phyloP scores from a whole-genome alignment of 495 filamentous ascomycete species.

The Daldinia decipiens region DNA sequence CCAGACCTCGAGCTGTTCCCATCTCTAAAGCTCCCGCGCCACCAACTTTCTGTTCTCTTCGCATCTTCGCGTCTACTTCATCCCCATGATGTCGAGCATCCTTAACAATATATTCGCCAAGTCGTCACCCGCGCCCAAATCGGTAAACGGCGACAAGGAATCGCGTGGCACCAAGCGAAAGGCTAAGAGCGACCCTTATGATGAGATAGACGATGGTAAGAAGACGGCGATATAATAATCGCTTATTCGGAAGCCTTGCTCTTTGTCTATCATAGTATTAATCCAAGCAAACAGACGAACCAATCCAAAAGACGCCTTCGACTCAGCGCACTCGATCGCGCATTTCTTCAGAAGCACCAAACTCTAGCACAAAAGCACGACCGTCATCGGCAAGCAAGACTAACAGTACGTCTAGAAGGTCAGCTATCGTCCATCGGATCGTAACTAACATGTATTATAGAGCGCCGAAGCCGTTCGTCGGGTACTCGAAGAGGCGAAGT shows the following conservation, averaged over 20 bases:
- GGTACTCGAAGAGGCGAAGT: constrained; percentile 23
- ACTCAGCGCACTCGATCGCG: constrained; percentile 41
- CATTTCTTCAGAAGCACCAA: constrained; percentile 43
- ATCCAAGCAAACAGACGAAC: constrained; percentile 24
- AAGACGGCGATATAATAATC: neutral
- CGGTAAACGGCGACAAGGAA: constrained; percentile 34
- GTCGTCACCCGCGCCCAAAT: constrained; percentile 32
- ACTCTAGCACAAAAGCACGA: constrained; percentile 30
- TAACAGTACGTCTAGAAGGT: constrained; percentile 31
- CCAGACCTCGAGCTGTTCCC: neutral
- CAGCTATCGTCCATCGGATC: neutral
- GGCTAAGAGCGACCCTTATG: constrained; percentile 46
- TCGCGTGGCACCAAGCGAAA: constrained; percentile 45
- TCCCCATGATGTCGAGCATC: constrained; percentile 23
- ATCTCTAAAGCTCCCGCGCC: neutral
- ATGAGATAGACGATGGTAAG: constrained; percentile 46
- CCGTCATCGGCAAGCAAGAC: constrained; percentile 10
- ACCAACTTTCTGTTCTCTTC: constrained; percentile 3
- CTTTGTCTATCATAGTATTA: neutral
- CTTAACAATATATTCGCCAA: constrained; percentile 17
- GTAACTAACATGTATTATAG: constrained; percentile 28
- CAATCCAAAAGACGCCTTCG: constrained; percentile 30
- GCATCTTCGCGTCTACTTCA: neutral
- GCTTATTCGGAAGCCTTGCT: neutral
- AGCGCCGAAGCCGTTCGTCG: constrained; percentile 25